Evolutionary conservation across 164 flowering plant genomes (phyloP).

Genomic region (Stephania japonica): DNA sequence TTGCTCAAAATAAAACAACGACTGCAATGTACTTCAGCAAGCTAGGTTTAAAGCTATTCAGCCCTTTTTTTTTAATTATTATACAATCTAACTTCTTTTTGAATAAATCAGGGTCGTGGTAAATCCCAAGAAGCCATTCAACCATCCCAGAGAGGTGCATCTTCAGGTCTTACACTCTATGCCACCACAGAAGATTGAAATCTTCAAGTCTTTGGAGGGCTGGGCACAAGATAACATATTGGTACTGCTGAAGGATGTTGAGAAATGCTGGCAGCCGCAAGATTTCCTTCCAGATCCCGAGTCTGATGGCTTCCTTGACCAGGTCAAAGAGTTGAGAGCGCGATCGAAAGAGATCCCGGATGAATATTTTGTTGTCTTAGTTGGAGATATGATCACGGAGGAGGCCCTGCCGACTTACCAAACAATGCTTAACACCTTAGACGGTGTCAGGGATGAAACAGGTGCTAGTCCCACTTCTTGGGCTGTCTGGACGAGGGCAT

Average conservation of each 20-base stretch:
- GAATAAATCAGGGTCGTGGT: constrained; percentile 36
- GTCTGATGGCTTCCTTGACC: constrained; percentile 51
- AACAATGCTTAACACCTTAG: constrained; percentile 55
- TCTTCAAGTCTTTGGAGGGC: constrained; percentile 52
- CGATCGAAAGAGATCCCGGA: constrained; percentile 65
- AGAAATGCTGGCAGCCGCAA: constrained; percentile 71
- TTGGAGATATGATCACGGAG: constrained; percentile 66
- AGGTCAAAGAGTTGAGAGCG: constrained; percentile 51
- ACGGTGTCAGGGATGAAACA: constrained; percentile 61
- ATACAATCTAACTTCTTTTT: neutral
- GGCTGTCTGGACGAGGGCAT: constrained; percentile 72
- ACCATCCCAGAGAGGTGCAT: constrained; percentile 55
- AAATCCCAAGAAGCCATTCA: constrained; percentile 47
- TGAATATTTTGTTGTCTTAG: constrained; percentile 59
- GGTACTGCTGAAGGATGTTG: constrained; percentile 55
- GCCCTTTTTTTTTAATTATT: neutral
- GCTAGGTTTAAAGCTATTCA: neutral
- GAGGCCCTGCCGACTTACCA: constrained; percentile 49
- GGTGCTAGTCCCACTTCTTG: constrained; percentile 71
- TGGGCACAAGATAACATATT: constrained; percentile 67
- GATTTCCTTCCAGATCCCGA: constrained; percentile 67
- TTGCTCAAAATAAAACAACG: neutral
- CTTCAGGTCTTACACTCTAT: constrained; percentile 63
- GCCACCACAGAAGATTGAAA: constrained; percentile 66
- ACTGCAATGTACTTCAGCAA: neutral